phyloP scores from a whole-genome alignment of 2,329 filamentous ascomycete genomes.

The Ceratocystis lukuohia region DNA sequence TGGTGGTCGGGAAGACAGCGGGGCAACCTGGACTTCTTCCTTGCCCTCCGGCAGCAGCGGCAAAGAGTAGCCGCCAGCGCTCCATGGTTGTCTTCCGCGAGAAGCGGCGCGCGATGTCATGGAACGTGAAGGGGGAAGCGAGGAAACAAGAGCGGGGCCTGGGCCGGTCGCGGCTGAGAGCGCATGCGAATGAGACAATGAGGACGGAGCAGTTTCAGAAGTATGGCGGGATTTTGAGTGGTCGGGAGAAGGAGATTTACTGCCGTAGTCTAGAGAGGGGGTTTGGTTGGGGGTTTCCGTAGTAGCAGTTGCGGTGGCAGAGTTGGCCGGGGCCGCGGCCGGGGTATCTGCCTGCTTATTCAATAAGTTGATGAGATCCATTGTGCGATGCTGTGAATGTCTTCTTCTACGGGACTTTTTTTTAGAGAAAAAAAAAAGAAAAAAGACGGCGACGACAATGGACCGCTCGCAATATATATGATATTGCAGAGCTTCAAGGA shows the following conservation, averaged over 20 bases:
- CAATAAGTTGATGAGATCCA: constrained; percentile 19
- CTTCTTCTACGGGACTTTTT: constrained; percentile 10
- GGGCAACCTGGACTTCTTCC: constrained; percentile 21
- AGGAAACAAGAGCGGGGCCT: constrained; percentile 1
- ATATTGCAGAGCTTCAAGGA: not conserved
- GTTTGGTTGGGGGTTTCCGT: constrained; percentile 16
- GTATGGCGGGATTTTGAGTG: constrained; percentile 15
- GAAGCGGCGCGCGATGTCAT: constrained; percentile 23
- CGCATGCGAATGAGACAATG: not conserved
- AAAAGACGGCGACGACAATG: not conserved
- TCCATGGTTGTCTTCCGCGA: constrained; percentile 33
- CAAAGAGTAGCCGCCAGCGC: constrained; percentile 37
- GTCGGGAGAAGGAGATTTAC: constrained; percentile 27
- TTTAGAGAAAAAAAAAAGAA: constrained; percentile 2
- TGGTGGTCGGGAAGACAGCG: constrained; percentile 11
- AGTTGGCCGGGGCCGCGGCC: not conserved
- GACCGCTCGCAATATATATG: not conserved
- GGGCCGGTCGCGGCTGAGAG: constrained; percentile 8
- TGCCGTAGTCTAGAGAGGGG: constrained; percentile 17
- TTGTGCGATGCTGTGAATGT: not conserved
- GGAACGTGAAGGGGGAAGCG: constrained; percentile 12
- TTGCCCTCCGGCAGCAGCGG: constrained; percentile 32
- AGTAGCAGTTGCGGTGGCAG: not conserved
- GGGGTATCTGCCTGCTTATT: constrained; percentile 16
- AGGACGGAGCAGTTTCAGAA: constrained; percentile 15